These are phyloP conservation scores for Sporothrix dimorphospora DNA, from an alignment of 2,329 filamentous ascomycete genomes.

Conservation along the genomic window DNA sequence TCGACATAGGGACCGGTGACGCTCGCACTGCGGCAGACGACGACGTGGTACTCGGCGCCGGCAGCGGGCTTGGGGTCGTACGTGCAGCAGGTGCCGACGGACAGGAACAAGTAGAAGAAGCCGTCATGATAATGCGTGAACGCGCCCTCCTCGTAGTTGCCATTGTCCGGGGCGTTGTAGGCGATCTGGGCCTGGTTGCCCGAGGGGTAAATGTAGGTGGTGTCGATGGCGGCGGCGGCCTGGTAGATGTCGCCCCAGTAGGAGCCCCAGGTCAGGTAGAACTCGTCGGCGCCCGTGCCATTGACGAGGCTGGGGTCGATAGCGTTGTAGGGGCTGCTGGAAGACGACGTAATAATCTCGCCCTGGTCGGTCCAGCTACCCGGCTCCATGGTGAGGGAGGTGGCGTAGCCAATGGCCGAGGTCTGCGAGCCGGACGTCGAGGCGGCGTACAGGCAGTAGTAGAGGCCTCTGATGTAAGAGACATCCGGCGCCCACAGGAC, in stretches of 20 bases:
- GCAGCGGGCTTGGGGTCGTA: constrained; percentile 22
- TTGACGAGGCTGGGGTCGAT: constrained; percentile 63
- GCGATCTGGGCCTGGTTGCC: constrained; percentile 25
- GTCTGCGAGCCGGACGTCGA: constrained; percentile 62
- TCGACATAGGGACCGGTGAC: constrained; percentile 62
- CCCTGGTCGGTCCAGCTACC: constrained; percentile 65
- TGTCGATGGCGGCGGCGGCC: constrained; percentile 53
- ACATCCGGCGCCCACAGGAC: constrained; percentile 46
- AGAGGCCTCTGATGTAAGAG: constrained; percentile 56
- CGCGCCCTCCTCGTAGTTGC: constrained; percentile 55
- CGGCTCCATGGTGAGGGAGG: constrained; percentile 48
- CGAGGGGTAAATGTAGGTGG: constrained; percentile 32
- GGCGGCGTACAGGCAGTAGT: constrained; percentile 54
- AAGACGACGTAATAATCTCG: constrained; percentile 53
- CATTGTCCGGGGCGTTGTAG: constrained; percentile 24
- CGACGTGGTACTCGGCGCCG: constrained; percentile 64
- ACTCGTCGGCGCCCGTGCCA: constrained; percentile 46
- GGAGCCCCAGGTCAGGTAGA: constrained; percentile 46
- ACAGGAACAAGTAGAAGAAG: constrained; percentile 69
- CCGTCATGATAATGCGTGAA: constrained; percentile 58
- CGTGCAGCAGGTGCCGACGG: constrained; percentile 49
- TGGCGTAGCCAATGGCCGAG: constrained; percentile 42
- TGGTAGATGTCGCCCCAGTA: constrained; percentile 68
- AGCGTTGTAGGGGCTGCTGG: constrained; percentile 53
- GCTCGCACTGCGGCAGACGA: constrained; percentile 61